Percentiles rank a stretch among this genome's conserved stretches.
These are phyloP conservation scores for Dendrocalamus latiflorus DNA, from an alignment of 202 grass and related monocot species.

Conservation along the genomic window DNA sequence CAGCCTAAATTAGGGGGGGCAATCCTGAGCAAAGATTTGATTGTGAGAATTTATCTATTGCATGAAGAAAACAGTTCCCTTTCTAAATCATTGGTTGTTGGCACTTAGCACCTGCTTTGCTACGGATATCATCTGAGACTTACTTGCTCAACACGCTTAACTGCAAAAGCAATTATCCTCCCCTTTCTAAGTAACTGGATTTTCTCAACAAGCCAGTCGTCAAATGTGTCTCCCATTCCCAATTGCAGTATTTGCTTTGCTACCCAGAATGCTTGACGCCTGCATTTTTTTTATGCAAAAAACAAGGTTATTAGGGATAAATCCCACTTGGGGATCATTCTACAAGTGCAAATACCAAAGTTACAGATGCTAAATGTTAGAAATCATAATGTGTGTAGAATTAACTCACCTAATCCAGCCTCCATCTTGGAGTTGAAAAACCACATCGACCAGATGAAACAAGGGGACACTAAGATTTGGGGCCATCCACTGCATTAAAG, in stretches of 20 bases:
- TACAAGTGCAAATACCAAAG: background rate
- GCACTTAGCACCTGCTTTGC: background rate
- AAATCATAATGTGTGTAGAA: slow-evolving; percentile 5
- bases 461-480: slow-evolving; percentile 91
- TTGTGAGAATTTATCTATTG: background rate
- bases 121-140: slow-evolving; percentile 2
- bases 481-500: slow-evolving; percentile 73
- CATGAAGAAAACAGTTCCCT: background rate
- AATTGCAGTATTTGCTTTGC: slow-evolving; percentile 95
- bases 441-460: slow-evolving; percentile 93
- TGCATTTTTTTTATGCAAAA: no score
- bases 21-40: background rate
- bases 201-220: slow-evolving; percentile 99
- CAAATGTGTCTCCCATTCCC: slow-evolving; percentile 99
- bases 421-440: slow-evolving; percentile 96
- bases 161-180: slow-evolving; percentile 70
- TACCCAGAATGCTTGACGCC: slow-evolving; percentile 98
- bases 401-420: slow-evolving; percentile 89
- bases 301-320: background rate
- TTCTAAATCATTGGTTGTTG: background rate
- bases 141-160: slow-evolving; percentile 92
- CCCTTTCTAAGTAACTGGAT: slow-evolving; percentile 91
- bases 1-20: background rate
- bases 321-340: background rate
- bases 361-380: slow-evolving; percentile 14